Base-by-base conservation (phyloP, 345 rosid species). In the Conringia planisiliqua region DNA sequence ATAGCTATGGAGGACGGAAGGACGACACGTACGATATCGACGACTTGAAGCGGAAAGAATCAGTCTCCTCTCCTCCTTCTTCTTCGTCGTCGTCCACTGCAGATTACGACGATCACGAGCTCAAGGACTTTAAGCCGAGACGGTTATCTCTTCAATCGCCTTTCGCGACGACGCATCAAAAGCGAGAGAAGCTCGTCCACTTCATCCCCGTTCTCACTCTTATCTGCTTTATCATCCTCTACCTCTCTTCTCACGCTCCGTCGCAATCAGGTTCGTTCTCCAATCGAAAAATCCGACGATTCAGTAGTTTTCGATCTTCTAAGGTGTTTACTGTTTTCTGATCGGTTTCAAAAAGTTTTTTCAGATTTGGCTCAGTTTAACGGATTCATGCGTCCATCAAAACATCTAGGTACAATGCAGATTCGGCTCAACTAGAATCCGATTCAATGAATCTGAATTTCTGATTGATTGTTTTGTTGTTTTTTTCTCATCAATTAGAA, bases 321-420 rank as follows among this genome's bases (percentile, higher is more conserved):
- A 18, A 30, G 7, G 5, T 46, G 43, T 38, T 61, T 0, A 62
- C 14, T 35, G 35, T 7, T 62, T 4, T 16, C 7, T 66, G 11
- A 69, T 59, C 54, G 14, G 11, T 68, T 32, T 43, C 32, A 6
- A 38, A 10, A 10, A 6, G 30, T 38, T 38, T 10, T 71, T 73
- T 57, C 89, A 94, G 98, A 94, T 86, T 87, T 92, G 84, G 90
- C 87, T 72, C 86, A 84, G 62, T 91, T 94, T 78, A 85, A 79
- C 26, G 84, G 89, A 78, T 83, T 90, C 83, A 82, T 82, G 79
- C 86, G 68, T 40, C 18, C 68, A 32, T 70, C 86, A 12, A 79
- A 83, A 56, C 81, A 48, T 58, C 36, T 78, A 85, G 95, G 97
- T 94, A 83, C 47, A 80, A 78, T 87, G 88, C 85, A 78, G 85